Evolutionary conservation across 208 protist species (phyloP), one percentile per base, ranked within the genome.

Genomic region (Trypanosoma cruzi): DNA sequence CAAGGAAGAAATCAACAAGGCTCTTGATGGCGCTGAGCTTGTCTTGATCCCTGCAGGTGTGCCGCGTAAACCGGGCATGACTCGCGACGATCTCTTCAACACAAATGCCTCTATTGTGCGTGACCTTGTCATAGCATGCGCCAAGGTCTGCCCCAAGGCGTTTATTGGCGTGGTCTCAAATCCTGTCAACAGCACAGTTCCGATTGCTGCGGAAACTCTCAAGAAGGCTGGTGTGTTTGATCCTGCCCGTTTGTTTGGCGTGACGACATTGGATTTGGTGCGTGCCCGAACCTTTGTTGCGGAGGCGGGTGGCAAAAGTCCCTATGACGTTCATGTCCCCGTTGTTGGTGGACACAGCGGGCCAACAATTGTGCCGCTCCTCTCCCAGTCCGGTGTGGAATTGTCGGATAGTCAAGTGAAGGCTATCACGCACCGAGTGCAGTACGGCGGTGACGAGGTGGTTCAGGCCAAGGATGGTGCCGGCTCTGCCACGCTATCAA

Each of bases 61-160:
- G 24, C 95, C 97, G 7, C 95, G 97, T 78, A 98, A 98, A 82
- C 97, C 97, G 7, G 94, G 92, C 50, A 99, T 98, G 97, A 97
- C 92, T 49, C 93, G 97, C 55, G 95, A 98, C 65, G 97, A 98
- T 75, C 92, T 98, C 61, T 99, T 99, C 80, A 96, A 97, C 80
- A 94, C 85, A 16, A 99, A 98, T 84, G 94, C 94, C 50, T 65
- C 70, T 65, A 96, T 98, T 68, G 88, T 98, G 29, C 79, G 81
- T 44, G 86, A 82, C 50, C 83, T 99, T 36, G 88, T 88, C 32
- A 68, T 92, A n/a, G 85, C 85, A 1, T 82, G 88, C 55, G 95
- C 85, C 54, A 79, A 81, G 65, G 54, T 75, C 50, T 95, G 92
- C 70, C 97, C 97, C 34, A 94, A 98, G 68, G 88, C 92, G n/a